phyloP scores from a whole-genome alignment of 495 filamentous ascomycete genomes.

The Neurospora terricola region DNA sequence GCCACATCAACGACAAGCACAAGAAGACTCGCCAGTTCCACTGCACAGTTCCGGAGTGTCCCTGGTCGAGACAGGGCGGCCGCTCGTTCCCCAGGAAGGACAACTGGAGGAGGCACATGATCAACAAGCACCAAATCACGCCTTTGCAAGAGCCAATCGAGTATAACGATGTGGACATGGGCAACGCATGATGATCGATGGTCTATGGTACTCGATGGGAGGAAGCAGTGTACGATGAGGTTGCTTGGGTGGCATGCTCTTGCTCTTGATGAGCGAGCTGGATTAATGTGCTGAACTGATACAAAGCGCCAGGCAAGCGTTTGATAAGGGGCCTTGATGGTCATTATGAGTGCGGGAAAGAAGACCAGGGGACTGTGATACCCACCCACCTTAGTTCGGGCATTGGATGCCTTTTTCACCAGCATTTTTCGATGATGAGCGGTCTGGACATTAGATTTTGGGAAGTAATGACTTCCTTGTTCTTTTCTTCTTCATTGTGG shows the following conservation, averaged over 20 bases:
- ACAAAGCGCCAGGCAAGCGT: background rate
- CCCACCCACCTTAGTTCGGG: background rate
- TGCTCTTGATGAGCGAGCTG: background rate
- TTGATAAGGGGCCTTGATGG: background rate
- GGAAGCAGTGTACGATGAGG: background rate
- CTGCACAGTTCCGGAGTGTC: conserved; percentile 34
- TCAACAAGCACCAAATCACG: conserved; percentile 35
- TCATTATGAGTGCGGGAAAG: background rate
- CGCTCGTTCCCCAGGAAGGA: conserved; percentile 43
- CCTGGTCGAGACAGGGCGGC: conserved; percentile 34
- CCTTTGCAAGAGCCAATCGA: conserved; percentile 19
- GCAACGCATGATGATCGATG: conserved; percentile 3
- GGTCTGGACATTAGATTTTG: background rate
- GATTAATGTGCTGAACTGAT: background rate
- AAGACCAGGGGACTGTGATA: background rate
- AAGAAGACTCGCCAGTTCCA: conserved; percentile 38
- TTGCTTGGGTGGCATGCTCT: background rate
- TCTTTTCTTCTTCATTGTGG: background rate
- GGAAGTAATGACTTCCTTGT: background rate
- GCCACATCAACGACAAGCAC: conserved; percentile 43
- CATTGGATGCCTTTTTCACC: background rate
- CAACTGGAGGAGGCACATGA: conserved; percentile 42
- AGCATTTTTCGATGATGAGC: background rate
- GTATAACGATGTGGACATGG: conserved; percentile 17
- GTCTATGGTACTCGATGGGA: background rate